These are phyloP conservation scores for Penicillium paneum DNA, from an alignment of 2,329 filamentous ascomycete species.

Conservation along the genomic window DNA sequence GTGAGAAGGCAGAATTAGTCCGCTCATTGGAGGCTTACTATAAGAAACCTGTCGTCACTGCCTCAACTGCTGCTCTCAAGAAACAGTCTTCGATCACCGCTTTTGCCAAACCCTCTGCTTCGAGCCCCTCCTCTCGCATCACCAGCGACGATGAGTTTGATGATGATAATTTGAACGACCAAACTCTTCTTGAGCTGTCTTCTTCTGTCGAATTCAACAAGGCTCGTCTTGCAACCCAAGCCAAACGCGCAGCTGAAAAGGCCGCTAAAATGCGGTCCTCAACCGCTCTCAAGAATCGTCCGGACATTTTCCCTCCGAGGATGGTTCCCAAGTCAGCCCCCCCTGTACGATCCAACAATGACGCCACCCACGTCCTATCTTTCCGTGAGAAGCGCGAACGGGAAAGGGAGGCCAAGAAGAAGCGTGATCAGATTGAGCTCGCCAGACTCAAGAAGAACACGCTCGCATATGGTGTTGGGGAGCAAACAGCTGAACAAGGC, in stretches of 20 bases:
- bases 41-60: slow-evolving; percentile 44
- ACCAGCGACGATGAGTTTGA: slow-evolving; percentile 42
- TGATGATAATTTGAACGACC: slow-evolving; percentile 39
- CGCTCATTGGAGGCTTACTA: slow-evolving; percentile 56
- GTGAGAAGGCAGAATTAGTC: slow-evolving; percentile 80
- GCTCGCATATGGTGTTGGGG: slow-evolving; percentile 50
- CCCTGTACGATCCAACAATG: slow-evolving; percentile 28
- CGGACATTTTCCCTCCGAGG: slow-evolving; percentile 20
- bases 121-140: slow-evolving; percentile 34
- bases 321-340: slow-evolving; percentile 23
- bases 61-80: slow-evolving; percentile 41
- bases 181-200: slow-evolving; percentile 41
- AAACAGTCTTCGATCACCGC: slow-evolving; percentile 45
- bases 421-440: slow-evolving; percentile 68
- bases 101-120: slow-evolving; percentile 39
- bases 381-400: slow-evolving; percentile 72
- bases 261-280: slow-evolving; percentile 20
- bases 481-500: slow-evolving; percentile 68
- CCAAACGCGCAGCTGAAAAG: slow-evolving; percentile 29
- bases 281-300: slow-evolving; percentile 17
- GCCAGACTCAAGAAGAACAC: slow-evolving; percentile 62
- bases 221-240: slow-evolving; percentile 31
- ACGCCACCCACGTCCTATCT: slow-evolving; percentile 44
- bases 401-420: slow-evolving; percentile 71
- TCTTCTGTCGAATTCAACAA: slow-evolving; percentile 45